These are phyloP conservation scores for Discostella pseudostelligera DNA, from an alignment of 108 stramenopile species.

Conservation along the genomic window DNA sequence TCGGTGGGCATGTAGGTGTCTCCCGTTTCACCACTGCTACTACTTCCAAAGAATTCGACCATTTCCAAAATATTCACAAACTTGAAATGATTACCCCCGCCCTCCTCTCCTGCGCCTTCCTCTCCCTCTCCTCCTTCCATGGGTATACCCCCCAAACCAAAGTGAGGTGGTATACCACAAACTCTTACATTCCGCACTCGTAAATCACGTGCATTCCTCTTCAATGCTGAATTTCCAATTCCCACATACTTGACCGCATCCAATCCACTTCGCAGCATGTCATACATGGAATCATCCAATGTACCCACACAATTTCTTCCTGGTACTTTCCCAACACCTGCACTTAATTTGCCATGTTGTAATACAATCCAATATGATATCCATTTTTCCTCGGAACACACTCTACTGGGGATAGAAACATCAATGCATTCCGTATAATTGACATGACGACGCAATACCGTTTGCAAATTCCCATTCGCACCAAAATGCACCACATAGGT, in stretches of 20 bases:
- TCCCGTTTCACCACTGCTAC: slow-evolving; percentile 3
- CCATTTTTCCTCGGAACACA: slow-evolving; percentile 50
- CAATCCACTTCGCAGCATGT: slow-evolving; percentile 49
- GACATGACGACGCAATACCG: slow-evolving; percentile 49
- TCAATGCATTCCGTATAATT: slow-evolving; percentile 51
- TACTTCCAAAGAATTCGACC: slow-evolving; percentile 1
- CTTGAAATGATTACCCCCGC: background rate
- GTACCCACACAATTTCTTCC: slow-evolving; percentile 56
- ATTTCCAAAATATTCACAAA: slow-evolving; percentile 18
- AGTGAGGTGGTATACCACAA: slow-evolving; percentile 39
- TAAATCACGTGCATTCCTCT: slow-evolving; percentile 47
- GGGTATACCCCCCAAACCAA: slow-evolving; percentile 40
- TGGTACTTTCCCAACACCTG: slow-evolving; percentile 50
- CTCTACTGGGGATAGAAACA: slow-evolving; percentile 41
- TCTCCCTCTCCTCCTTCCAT: slow-evolving; percentile 25
- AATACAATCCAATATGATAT: slow-evolving; percentile 58
- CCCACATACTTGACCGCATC: slow-evolving; percentile 64
- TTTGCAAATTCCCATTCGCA: slow-evolving; percentile 53
- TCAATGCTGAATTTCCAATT: slow-evolving; percentile 58
- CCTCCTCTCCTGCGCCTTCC: background rate
- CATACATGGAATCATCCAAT: slow-evolving; percentile 64
- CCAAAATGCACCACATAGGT: slow-evolving; percentile 68
- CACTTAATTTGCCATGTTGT: slow-evolving; percentile 44
- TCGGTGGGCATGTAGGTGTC: slow-evolving; percentile 44
- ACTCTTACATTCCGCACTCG: slow-evolving; percentile 52